Percentiles rank a stretch among this genome's conserved stretches.
Evolutionary conservation across 192 early-diverging fungal genomes (phyloP).

Genomic region (Umbelopsis vinacea): DNA sequence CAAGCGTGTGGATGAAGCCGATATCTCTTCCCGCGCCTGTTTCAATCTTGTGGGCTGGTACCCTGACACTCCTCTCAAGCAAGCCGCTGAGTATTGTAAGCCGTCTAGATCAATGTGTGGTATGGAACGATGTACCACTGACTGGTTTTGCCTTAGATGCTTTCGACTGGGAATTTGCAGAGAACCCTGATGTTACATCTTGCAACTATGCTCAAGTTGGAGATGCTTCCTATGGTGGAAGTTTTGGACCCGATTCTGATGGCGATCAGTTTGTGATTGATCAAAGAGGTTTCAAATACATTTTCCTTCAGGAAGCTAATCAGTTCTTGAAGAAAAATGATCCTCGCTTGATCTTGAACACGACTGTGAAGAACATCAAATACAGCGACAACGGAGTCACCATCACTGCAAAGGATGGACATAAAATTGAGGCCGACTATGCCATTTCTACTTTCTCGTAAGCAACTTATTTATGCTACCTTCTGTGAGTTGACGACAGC

Average conservation of each 20-base stretch:
- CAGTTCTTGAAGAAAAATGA: conserved; percentile 33
- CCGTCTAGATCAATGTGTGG: too few relatives aligned
- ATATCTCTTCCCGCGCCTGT: conserved; percentile 38
- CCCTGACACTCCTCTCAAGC: conserved; percentile 21
- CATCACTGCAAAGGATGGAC: conserved; percentile 30
- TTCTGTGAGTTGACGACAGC: not conserved
- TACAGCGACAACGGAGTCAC: conserved; percentile 33
- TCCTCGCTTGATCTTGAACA: conserved; percentile 32
- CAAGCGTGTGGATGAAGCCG: conserved; percentile 28
- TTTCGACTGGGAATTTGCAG: conserved; percentile 42
- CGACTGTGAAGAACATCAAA: conserved; percentile 30
- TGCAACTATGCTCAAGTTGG: conserved; percentile 19
- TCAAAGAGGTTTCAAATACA: conserved; percentile 41
- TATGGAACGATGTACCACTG: not conserved
- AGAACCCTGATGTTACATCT: conserved; percentile 29
- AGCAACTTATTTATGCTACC: not conserved
- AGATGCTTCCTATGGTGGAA: conserved; percentile 22
- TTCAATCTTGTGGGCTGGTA: conserved; percentile 39
- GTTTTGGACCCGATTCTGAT: conserved; percentile 35
- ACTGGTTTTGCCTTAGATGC: not conserved
- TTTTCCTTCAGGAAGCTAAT: conserved; percentile 38
- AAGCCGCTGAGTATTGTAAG: conserved; percentile 37
- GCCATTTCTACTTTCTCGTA: conserved; percentile 46
- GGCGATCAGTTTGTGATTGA: conserved; percentile 38
- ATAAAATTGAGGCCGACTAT: conserved; percentile 44